Evolutionary conservation across 768 basidiomycete species (phyloP), one percentile per base, ranked within the genome.

Genomic region (Amanita thiersii): DNA sequence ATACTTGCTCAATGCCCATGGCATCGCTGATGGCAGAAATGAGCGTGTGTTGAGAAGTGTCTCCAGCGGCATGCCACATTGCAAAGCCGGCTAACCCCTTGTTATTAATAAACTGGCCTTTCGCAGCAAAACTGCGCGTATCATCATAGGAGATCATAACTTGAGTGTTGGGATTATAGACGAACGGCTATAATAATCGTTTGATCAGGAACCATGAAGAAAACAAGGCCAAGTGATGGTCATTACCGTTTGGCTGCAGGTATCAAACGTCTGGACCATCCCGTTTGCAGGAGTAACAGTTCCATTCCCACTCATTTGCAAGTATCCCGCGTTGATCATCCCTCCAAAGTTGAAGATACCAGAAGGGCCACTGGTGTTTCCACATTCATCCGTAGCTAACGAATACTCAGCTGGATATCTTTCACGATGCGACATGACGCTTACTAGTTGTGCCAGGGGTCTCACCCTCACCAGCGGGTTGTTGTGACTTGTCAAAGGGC

Each of bases 211-310:
- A 30, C 9, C 29, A 30, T 14, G 14, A 30, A 9, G 29, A 14
- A 30, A 9, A 14, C 29, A 30, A 30, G 26, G n/a, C n/a, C n/a
- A n/a, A n/a, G n/a, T n/a, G n/a, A n/a, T n/a, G n/a, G n/a, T n/a
- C n/a, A n/a, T n/a, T n/a, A 87, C 86, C 38, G 86, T 87, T 57
- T 86, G 74, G 47, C 75, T 80, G 65, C 86, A 88, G 2, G 64
- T 54, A 48, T 88, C 83, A 48, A 62, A 84, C 3, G 59, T 46
- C 54, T 78, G 75, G n/a, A 64, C 58, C 36, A 82, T 77, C 4
- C 73, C 75, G 1, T 53, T 44, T 6, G 72, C 71, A 11, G 69
- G 57, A 5, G 59, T 19, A 10, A 43, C 42, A 12, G n/a, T 34
- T 23, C 42, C 42, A 14, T 43, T 57, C 3, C 80, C 69, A 45